Evolutionary conservation across 164 flowering plant species (phyloP).

Genomic region (Annona cherimola): DNA sequence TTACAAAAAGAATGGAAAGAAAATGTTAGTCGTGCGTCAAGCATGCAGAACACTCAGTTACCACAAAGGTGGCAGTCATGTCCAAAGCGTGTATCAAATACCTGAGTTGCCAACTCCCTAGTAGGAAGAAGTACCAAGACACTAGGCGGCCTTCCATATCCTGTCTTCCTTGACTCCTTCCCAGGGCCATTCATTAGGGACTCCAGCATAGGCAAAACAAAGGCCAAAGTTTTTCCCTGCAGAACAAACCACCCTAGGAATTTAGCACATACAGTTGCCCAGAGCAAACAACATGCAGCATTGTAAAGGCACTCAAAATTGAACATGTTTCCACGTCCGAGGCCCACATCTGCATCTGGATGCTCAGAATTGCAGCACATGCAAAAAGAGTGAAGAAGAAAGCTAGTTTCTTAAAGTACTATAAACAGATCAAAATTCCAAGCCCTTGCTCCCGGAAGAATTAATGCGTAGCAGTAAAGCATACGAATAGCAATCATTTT

Average conservation of each 20-base stretch:
- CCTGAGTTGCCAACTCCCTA: conserved; percentile 88
- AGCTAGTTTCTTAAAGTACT: no score
- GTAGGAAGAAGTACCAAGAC: conserved; percentile 81
- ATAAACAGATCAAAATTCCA: no score
- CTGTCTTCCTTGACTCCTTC: conserved; percentile 54
- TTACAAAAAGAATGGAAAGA: conserved; percentile 12
- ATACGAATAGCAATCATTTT: no score
- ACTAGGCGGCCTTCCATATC: conserved; percentile 80
- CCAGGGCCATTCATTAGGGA: conserved; percentile 65
- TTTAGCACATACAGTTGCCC: neutral
- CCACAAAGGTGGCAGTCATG: neutral
- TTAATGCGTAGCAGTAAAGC: no score
- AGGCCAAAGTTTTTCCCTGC: conserved; percentile 86
- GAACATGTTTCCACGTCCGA: neutral
- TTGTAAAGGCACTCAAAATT: no score
- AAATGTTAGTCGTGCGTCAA: neutral
- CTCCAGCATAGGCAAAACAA: conserved; percentile 87
- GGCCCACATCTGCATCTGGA: neutral
- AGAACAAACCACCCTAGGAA: neutral
- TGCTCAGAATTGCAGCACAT: neutral
- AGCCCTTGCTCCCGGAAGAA: no score
- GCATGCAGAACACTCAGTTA: neutral
- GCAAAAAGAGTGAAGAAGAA: no score
- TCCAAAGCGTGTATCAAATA: conserved; percentile 15
- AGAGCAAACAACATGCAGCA: neutral